Evolutionary conservation across 208 protist species (phyloP).

Genomic region (Wallacemonas sp.): DNA sequence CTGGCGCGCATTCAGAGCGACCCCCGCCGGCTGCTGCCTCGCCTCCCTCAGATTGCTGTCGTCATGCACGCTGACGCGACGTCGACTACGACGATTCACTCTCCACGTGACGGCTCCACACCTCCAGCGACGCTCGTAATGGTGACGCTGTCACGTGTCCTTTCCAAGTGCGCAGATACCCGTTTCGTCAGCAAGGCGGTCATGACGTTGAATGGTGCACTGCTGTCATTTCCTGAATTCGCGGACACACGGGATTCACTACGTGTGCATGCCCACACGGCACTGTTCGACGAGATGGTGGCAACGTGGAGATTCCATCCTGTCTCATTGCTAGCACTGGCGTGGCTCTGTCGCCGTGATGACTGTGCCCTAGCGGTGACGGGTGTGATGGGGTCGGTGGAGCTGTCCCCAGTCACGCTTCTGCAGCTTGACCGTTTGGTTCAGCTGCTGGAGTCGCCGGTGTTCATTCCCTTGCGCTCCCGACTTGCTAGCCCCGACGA

Average conservation of each 20-base stretch:
- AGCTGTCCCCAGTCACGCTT: slow-evolving; percentile 91
- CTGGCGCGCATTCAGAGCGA: slow-evolving; percentile 8
- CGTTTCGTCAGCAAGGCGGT: slow-evolving; percentile 70
- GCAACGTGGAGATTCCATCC: slow-evolving; percentile 89
- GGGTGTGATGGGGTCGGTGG: slow-evolving; percentile 56
- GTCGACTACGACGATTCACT: slow-evolving; percentile 21
- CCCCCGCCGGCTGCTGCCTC: slow-evolving; percentile 14
- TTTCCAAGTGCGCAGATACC: slow-evolving; percentile 27
- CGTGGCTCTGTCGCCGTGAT: slow-evolving; percentile 89
- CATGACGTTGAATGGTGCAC: slow-evolving; percentile 51
- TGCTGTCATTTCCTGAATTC: slow-evolving; percentile 92
- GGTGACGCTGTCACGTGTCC: slow-evolving; percentile 17
- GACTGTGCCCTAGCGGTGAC: slow-evolving; percentile 64
- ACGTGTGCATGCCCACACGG: slow-evolving; percentile 12
- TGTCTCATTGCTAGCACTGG: slow-evolving; percentile 90
- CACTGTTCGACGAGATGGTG: slow-evolving; percentile 69
- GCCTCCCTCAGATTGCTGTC: not conserved
- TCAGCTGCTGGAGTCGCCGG: slow-evolving; percentile 95
- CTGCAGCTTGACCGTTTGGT: slow-evolving; percentile 96
- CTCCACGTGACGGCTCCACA: not conserved
- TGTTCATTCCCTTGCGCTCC: slow-evolving; percentile 93
- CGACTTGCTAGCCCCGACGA: slow-evolving; percentile 85
- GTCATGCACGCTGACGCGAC: slow-evolving; percentile 4
- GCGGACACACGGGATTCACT: slow-evolving; percentile 72
- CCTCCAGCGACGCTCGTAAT: slow-evolving; percentile 9